A percentile compares a stretch with the other conserved stretches of the same genome.
Evolutionary conservation across 768 basidiomycete genomes (phyloP).

Genomic region (Leccinum disarticulatum): DNA sequence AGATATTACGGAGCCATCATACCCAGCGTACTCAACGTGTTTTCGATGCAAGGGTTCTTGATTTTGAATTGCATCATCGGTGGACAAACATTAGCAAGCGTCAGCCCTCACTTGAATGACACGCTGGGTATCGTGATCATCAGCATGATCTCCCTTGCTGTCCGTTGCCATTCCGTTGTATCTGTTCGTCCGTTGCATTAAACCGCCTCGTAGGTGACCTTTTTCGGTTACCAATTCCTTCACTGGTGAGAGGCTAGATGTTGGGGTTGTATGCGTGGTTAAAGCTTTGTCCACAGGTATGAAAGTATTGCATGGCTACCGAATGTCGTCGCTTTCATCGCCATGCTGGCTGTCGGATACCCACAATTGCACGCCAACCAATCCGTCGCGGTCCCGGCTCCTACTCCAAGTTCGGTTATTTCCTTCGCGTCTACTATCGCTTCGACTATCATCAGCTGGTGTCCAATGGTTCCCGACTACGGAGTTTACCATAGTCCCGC

Average conservation of each 20-base stretch:
- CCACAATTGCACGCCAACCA: constrained; percentile 55
- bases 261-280: not conserved
- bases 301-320: constrained; percentile 81
- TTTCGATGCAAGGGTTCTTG: constrained; percentile 55
- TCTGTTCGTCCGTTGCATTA: not conserved
- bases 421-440: constrained; percentile 46
- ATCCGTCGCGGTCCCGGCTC: constrained; percentile 34
- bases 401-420: constrained; percentile 36
- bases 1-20: constrained; percentile 42
- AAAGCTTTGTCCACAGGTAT: constrained; percentile 47
- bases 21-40: constrained; percentile 47
- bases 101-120: constrained; percentile 34
- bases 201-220: constrained; percentile 45
- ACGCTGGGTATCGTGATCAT: constrained; percentile 36
- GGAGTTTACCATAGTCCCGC: constrained; percentile 51
- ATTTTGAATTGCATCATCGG: constrained; percentile 61
- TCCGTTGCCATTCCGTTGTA: constrained; percentile 12
- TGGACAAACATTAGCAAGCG: constrained; percentile 57
- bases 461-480: constrained; percentile 46
- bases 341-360: constrained; percentile 66
- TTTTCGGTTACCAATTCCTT: constrained; percentile 65
- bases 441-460: constrained; percentile 45
- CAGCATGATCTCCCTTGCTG: constrained; percentile 30
- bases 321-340: constrained; percentile 62
- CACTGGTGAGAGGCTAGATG: constrained; percentile 41